Percentiles rank a stretch among this genome's conserved stretches.
phyloP scores from a whole-genome alignment of 768 basidiomycete species.

The Leucogyrophana mollusca region DNA sequence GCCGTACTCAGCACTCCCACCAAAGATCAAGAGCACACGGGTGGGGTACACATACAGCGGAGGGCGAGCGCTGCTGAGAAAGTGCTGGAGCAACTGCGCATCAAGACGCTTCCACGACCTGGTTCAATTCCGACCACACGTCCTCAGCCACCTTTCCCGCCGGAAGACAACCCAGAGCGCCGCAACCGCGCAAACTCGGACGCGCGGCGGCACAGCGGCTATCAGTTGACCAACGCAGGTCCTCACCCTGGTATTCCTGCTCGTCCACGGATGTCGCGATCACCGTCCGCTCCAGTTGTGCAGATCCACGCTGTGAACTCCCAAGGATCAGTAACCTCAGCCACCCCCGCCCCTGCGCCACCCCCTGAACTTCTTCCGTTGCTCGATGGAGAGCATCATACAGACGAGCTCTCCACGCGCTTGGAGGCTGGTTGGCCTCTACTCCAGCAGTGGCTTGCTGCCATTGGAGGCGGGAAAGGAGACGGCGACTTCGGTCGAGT shows the following conservation, averaged over 20 bases:
- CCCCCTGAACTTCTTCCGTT: slow-evolving; percentile 58
- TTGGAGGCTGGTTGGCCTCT: slow-evolving; percentile 86
- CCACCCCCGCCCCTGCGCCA: slow-evolving; percentile 17
- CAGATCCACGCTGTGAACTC: slow-evolving; percentile 25
- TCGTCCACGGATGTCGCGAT: slow-evolving; percentile 52
- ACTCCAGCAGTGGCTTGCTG: slow-evolving; percentile 68
- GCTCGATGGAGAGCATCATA: slow-evolving; percentile 88
- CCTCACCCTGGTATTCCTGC: slow-evolving; percentile 28
- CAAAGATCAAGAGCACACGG: slow-evolving; percentile 33
- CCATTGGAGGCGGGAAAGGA: slow-evolving; percentile 58
- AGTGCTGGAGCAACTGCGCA: slow-evolving; percentile 63
- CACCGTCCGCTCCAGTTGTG: slow-evolving; percentile 55
- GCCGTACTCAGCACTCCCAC: slow-evolving; percentile 23
- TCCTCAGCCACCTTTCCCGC: slow-evolving; percentile 15
- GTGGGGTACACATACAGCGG: slow-evolving; percentile 30
- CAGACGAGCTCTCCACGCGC: slow-evolving; percentile 82
- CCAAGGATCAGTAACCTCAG: slow-evolving; percentile 21
- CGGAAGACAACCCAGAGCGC: slow-evolving; percentile 19
- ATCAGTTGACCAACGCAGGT: slow-evolving; percentile 12
- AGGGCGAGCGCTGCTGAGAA: slow-evolving; percentile 67
- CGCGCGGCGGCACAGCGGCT: slow-evolving; percentile 20
- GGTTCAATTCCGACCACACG: slow-evolving; percentile 17
- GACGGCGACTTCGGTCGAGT: slow-evolving; percentile 73
- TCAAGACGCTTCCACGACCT: slow-evolving; percentile 51
- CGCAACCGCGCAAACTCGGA: slow-evolving; percentile 28